A percentile compares a stretch with the other conserved stretches of the same genome.
These are phyloP conservation scores for Botrytis byssoidea DNA, from an alignment of 2,329 filamentous ascomycete genomes.

Conservation along the genomic window DNA sequence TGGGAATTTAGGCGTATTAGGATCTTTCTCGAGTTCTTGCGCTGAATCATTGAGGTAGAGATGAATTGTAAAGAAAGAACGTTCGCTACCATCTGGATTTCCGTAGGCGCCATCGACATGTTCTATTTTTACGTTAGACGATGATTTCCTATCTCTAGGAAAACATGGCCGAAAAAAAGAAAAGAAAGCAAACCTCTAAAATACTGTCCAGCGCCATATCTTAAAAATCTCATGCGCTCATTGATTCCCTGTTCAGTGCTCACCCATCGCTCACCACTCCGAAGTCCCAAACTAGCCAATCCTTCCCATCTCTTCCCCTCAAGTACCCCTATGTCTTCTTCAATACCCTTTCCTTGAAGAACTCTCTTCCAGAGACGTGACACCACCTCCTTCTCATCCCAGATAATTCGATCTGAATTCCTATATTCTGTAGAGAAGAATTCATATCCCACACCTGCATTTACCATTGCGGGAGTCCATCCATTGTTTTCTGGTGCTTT, in stretches of 20 bases:
- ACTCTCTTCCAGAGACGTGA: slow-evolving; percentile 63
- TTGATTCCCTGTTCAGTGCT: slow-evolving; percentile 52
- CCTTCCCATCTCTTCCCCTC: slow-evolving; percentile 32
- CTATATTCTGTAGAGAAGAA: slow-evolving; percentile 56
- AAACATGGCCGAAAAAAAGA: too few species aligned
- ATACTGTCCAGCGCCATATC: slow-evolving; percentile 69
- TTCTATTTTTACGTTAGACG: not conserved
- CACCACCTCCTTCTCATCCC: slow-evolving; percentile 63
- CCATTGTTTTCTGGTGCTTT: not conserved
- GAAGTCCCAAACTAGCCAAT: slow-evolving; percentile 39
- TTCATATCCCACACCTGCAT: slow-evolving; percentile 59
- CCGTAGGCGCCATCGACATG: slow-evolving; percentile 51
- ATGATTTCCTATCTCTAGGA: too few species aligned
- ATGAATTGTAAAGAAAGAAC: slow-evolving; percentile 53
- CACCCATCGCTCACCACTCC: slow-evolving; percentile 28
- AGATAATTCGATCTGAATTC: slow-evolving; percentile 75
- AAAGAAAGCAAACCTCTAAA: slow-evolving; percentile 50
- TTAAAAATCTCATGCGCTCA: slow-evolving; percentile 72
- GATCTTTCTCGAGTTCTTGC: slow-evolving; percentile 41
- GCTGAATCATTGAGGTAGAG: slow-evolving; percentile 54
- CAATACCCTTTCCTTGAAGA: slow-evolving; percentile 45
- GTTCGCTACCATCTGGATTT: slow-evolving; percentile 26
- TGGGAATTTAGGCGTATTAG: not conserved
- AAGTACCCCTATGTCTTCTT: slow-evolving; percentile 43
- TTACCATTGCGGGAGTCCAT: slow-evolving; percentile 18